Conservation (phyloP, 371 early-diverging fungal genomes). For the Batkoa obscura region DNA sequence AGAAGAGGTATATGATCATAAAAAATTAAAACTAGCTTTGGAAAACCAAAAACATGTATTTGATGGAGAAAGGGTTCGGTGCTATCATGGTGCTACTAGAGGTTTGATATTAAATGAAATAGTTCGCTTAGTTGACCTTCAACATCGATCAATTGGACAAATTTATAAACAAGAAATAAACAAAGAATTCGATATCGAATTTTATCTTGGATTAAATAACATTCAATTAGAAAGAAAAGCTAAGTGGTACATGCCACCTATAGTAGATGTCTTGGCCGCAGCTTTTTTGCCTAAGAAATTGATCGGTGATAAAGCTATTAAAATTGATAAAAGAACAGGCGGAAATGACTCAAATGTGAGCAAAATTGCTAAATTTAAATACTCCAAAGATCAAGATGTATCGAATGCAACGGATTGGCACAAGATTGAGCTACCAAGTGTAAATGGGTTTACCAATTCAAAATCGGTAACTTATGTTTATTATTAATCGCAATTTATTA, state of each 20-base stretch:
- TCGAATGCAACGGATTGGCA: not conserved
- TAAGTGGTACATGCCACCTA: not conserved
- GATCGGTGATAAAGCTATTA: not conserved
- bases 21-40: constrained; percentile 11
- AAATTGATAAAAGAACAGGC: not conserved
- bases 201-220: constrained; percentile 15
- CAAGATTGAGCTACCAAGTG: not conserved
- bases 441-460: not conserved
- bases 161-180: constrained; percentile 29
- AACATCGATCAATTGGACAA: constrained; percentile 31
- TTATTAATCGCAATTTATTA: not conserved
- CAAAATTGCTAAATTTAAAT: not conserved
- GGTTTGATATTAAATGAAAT: constrained; percentile 62
- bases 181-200: constrained; percentile 22
- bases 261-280: not conserved
- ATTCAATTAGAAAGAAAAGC: not conserved
- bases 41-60: constrained; percentile 43
- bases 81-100: constrained; percentile 41
- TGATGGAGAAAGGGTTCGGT: constrained; percentile 22
- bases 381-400: not conserved
- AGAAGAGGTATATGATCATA: constrained; percentile 12
- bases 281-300: not conserved
- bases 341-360: not conserved
- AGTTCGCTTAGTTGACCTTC: constrained; percentile 31
- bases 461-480: not conserved